phyloP scores from a whole-genome alignment of 306 rosid species.

The Fragaria ananassa region DNA sequence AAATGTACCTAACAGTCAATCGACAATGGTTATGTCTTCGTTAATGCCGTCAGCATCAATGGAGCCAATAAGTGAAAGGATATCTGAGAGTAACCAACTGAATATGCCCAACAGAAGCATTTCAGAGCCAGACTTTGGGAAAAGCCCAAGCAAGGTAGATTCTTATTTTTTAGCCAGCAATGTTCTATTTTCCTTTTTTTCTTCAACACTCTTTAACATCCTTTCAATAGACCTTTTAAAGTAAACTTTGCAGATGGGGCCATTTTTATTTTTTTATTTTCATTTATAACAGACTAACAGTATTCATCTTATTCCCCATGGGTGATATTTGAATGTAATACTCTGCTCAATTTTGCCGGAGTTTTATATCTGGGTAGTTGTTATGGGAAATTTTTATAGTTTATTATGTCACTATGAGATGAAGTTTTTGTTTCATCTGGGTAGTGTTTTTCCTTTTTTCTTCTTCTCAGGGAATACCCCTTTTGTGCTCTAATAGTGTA shows the following conservation, averaged over 20 bases:
- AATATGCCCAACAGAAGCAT: conserved; percentile 55
- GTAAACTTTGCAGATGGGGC: not conserved
- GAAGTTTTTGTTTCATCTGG: not conserved
- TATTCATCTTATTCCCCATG: not conserved
- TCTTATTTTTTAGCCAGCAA: not conserved
- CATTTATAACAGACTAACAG: not conserved
- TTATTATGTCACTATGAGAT: not conserved
- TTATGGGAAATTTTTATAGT: not conserved
- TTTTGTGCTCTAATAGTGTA: not conserved
- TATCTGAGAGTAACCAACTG: conserved; percentile 43
- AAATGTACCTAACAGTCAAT: conserved; percentile 44
- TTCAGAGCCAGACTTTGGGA: conserved; percentile 67
- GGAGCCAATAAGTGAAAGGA: conserved; percentile 65
- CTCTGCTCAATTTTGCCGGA: not conserved
- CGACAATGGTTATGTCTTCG: conserved; percentile 56
- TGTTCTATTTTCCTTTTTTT: not conserved
- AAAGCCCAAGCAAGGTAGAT: conserved; percentile 54
- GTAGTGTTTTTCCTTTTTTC: not conserved
- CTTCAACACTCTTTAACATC: not conserved
- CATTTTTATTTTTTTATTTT: not conserved
- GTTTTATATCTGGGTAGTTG: not conserved
- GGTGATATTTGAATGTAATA: not conserved
- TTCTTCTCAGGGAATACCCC: not conserved
- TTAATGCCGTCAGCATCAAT: conserved; percentile 62
- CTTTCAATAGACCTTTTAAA: not conserved